phyloP scores from a whole-genome alignment of 2,329 filamentous ascomycete species.

The Xylaria sp. region DNA sequence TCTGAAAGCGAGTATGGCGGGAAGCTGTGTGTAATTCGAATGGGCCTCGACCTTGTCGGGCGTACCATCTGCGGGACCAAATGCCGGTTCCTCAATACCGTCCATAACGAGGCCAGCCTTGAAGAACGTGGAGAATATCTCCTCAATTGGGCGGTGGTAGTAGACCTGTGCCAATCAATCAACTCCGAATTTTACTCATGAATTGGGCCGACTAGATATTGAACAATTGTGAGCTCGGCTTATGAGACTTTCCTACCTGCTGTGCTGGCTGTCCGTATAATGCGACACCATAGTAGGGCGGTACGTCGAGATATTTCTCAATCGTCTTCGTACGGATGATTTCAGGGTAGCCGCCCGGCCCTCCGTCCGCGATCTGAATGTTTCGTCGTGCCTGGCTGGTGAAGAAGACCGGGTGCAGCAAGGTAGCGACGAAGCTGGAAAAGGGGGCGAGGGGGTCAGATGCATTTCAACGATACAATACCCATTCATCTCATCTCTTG shows the following conservation, averaged over 20 bases:
- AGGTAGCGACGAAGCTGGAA: conserved; percentile 29
- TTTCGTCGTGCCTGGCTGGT: conserved; percentile 16
- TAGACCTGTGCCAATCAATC: conserved; percentile 7
- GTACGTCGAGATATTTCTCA: conserved; percentile 31
- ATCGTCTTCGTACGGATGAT: conserved; percentile 27
- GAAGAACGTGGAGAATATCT: conserved; percentile 33
- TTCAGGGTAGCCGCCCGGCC: conserved; percentile 13
- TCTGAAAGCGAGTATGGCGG: conserved; percentile 28
- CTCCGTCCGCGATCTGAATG: conserved; percentile 21
- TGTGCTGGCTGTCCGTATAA: conserved; percentile 29
- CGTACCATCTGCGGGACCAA: conserved; percentile 15
- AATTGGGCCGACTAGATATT: neutral
- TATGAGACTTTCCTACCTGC: conserved; percentile 21
- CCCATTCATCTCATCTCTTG: neutral
- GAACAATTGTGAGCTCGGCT: neutral
- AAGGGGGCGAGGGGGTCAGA: neutral
- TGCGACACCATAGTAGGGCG: conserved; percentile 25
- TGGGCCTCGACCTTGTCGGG: conserved; percentile 4
- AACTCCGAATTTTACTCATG: neutral
- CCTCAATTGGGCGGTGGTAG: conserved; percentile 27
- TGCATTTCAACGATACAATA: neutral
- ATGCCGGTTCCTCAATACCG: conserved; percentile 31
- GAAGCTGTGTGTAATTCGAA: conserved; percentile 29
- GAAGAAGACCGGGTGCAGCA: conserved; percentile 31
- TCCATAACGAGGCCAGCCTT: conserved; percentile 30